These are phyloP conservation scores for Hibiscus trionum DNA, from an alignment of 345 rosid species.

Conservation along the genomic window DNA sequence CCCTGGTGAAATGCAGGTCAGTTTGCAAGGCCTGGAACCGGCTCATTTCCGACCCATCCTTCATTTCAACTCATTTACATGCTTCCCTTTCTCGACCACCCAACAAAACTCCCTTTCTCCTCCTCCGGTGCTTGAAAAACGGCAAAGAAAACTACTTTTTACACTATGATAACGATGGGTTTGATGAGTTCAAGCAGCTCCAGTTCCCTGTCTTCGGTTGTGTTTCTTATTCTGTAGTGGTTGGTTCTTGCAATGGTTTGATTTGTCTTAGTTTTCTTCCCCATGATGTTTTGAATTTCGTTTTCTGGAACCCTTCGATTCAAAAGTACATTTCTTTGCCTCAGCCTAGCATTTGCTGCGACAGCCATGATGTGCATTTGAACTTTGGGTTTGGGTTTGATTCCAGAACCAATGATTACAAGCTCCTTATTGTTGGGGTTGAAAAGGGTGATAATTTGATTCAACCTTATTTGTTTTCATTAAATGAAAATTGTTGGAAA, in stretches of 20 bases:
- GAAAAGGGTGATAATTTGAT: background rate
- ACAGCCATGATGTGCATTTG: background rate
- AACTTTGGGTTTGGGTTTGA: constrained; percentile 1
- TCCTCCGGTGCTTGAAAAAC: background rate
- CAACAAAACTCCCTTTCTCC: background rate
- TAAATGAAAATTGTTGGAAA: background rate
- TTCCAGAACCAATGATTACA: background rate
- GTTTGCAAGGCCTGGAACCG: background rate
- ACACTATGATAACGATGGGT: background rate
- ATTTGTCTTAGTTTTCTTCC: background rate
- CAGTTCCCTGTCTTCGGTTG: background rate
- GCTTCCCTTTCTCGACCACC: background rate
- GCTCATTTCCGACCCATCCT: background rate
- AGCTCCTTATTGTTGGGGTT: background rate
- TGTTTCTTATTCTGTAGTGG: background rate
- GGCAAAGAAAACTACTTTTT: background rate
- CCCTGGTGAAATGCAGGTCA: background rate
- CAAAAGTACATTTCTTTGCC: background rate
- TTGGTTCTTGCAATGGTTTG: background rate
- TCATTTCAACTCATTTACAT: background rate
- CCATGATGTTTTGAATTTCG: background rate
- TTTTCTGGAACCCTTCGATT: background rate
- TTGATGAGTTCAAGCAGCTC: background rate
- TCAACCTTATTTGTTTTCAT: background rate
- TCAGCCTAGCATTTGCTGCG: background rate